These are phyloP conservation scores for Kodamaea arcana DNA, from an alignment of 1,139 yeast species.

Conservation along the genomic window DNA sequence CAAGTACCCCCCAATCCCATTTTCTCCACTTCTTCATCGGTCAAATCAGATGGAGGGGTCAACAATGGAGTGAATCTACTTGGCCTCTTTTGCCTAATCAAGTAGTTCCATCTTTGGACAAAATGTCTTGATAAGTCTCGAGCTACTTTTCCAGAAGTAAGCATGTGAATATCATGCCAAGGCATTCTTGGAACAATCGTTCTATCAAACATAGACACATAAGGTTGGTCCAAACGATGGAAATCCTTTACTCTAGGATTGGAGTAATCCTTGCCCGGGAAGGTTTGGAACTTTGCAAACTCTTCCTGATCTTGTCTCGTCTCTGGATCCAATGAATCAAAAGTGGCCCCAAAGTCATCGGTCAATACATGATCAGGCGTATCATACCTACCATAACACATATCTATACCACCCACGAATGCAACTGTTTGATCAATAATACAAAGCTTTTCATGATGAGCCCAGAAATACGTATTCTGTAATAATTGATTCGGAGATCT, in stretches of 20 bases:
- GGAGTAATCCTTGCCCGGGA: slow-evolving; percentile 97
- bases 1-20: slow-evolving; percentile 80
- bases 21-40: slow-evolving; percentile 61
- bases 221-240: slow-evolving; percentile 74
- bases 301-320: slow-evolving; percentile 30
- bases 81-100: slow-evolving; percentile 88
- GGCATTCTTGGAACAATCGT: slow-evolving; percentile 88
- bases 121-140: slow-evolving; percentile 91
- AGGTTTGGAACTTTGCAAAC: slow-evolving; percentile 56
- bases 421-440: slow-evolving; percentile 85
- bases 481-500: slow-evolving; percentile 94
- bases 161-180: slow-evolving; percentile 99
- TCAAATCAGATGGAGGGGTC: slow-evolving; percentile 87
- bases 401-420: slow-evolving; percentile 91
- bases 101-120: slow-evolving; percentile 96
- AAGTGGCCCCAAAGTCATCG: slow-evolving; percentile 60
- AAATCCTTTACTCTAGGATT: slow-evolving; percentile 93
- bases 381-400: slow-evolving; percentile 94
- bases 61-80: slow-evolving; percentile 88
- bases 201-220: slow-evolving; percentile 90
- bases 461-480: slow-evolving; percentile 96
- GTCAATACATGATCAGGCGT: slow-evolving; percentile 90
- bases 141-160: slow-evolving; percentile 93
- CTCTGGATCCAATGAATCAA: slow-evolving; percentile 29
- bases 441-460: slow-evolving; percentile 94